These are phyloP conservation scores for Cytauxzoon felis DNA, from an alignment of 169 alveolate genomes.

Conservation along the genomic window DNA sequence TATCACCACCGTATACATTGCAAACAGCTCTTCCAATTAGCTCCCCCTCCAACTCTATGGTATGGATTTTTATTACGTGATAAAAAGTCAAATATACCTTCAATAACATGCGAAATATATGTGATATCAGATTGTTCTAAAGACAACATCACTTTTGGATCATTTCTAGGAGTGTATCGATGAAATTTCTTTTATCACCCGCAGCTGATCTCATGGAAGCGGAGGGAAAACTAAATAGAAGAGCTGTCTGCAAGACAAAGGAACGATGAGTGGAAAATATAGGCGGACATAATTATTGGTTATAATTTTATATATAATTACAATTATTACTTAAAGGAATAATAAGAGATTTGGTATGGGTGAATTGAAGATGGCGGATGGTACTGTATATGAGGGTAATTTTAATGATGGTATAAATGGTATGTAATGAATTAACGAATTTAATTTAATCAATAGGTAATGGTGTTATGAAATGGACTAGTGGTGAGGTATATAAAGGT, in stretches of 20 bases:
- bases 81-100: too few species aligned
- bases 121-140: too few species aligned
- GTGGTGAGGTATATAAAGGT: constrained; percentile 52
- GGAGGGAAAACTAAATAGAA: too few species aligned
- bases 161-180: too few species aligned
- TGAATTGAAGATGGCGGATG: constrained; percentile 38
- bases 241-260: too few species aligned
- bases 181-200: too few species aligned
- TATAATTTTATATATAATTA: neutral
- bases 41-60: too few species aligned
- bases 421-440: neutral
- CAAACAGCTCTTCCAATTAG: neutral
- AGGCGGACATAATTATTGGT: neutral
- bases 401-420: constrained; percentile 22
- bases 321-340: neutral
- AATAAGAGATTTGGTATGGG: constrained; percentile 54
- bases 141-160: too few species aligned
- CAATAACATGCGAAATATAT: too few species aligned
- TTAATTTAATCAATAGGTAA: constrained; percentile 3
- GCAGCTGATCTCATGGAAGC: too few species aligned
- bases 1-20: neutral
- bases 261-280: too few species aligned
- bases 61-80: too few species aligned
- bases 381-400: constrained; percentile 50
- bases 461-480: constrained; percentile 60